Evolutionary conservation across 129 eudicot species (phyloP).

Genomic region (Calendula officinalis): DNA sequence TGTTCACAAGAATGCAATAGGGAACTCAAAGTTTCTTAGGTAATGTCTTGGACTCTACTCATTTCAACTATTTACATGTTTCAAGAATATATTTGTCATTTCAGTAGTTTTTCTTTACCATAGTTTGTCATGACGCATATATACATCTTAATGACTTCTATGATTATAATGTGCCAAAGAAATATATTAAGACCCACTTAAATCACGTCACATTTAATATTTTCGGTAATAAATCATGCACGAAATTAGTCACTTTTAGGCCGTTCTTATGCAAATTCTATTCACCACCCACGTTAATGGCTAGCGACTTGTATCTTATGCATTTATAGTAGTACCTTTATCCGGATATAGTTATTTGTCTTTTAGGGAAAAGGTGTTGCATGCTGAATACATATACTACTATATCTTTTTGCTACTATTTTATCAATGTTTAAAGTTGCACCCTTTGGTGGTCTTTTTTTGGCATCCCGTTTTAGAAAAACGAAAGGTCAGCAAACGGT

Average conservation of each 20-base stretch:
- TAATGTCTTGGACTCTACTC: slow-evolving; percentile 13
- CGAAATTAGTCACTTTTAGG: not conserved
- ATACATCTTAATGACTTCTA: no score
- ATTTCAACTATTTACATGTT: slow-evolving; percentile 19
- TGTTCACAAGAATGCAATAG: slow-evolving; percentile 19
- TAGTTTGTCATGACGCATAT: slow-evolving; percentile 1
- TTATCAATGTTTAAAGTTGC: slow-evolving; percentile 5
- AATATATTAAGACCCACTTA: not conserved
- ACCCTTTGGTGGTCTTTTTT: slow-evolving; percentile 15
- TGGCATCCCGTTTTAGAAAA: slow-evolving; percentile 1
- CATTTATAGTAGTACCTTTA: not conserved
- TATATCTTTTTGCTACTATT: slow-evolving; percentile 5
- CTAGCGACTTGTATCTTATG: no score
- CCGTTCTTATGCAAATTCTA: no score
- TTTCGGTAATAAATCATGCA: slow-evolving; percentile 6
- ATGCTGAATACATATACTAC: not conserved
- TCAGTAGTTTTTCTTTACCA: slow-evolving; percentile 1
- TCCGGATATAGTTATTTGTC: not conserved
- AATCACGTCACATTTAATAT: not conserved
- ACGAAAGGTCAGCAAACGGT: slow-evolving; percentile 5
- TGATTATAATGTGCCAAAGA: slow-evolving; percentile 1
- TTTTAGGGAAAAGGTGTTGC: not conserved
- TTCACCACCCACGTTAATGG: no score
- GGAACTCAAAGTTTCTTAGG: slow-evolving; percentile 12
- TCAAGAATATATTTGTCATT: slow-evolving; percentile 24